Evolutionary conservation across 371 early-diverging fungal species (phyloP).

Genomic region (Mucor indicus): DNA sequence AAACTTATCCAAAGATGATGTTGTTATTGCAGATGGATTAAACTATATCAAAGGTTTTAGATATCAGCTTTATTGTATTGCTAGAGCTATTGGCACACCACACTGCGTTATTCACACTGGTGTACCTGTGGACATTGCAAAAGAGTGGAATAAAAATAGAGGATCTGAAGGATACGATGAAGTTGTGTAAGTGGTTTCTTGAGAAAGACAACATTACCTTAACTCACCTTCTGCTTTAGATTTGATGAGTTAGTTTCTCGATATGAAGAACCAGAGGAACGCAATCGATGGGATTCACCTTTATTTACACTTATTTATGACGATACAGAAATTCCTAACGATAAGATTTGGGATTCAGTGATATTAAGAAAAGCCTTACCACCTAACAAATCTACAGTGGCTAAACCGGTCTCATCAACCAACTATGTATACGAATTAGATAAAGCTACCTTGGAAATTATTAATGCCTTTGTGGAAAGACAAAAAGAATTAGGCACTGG

Average conservation of each 20-base stretch:
- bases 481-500: slow-evolving; percentile 72
- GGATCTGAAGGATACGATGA: slow-evolving; percentile 51
- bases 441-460: slow-evolving; percentile 74
- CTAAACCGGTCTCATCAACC: slow-evolving; percentile 85
- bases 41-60: slow-evolving; percentile 98
- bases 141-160: slow-evolving; percentile 61
- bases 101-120: slow-evolving; percentile 86
- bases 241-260: slow-evolving; percentile 85
- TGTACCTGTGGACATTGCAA: slow-evolving; percentile 59
- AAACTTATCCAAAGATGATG: slow-evolving; percentile 68
- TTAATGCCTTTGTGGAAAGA: slow-evolving; percentile 71
- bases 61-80: slow-evolving; percentile 94
- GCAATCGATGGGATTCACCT: slow-evolving; percentile 94
- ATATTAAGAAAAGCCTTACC: slow-evolving; percentile 73
- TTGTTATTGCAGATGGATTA: slow-evolving; percentile 90
- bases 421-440: slow-evolving; percentile 92
- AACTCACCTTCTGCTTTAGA: slow-evolving; percentile 17
- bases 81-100: slow-evolving; percentile 85
- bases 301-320: slow-evolving; percentile 82
- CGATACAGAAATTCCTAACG: slow-evolving; percentile 58
- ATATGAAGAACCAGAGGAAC: slow-evolving; percentile 93
- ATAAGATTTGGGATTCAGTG: slow-evolving; percentile 77
- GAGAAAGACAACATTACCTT: not conserved
- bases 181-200: slow-evolving; percentile 27
- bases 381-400: slow-evolving; percentile 82